Evolutionary conservation across 345 rosid species (phyloP), one percentile per base, ranked within the genome.

Genomic region (Durio zibethinus): DNA sequence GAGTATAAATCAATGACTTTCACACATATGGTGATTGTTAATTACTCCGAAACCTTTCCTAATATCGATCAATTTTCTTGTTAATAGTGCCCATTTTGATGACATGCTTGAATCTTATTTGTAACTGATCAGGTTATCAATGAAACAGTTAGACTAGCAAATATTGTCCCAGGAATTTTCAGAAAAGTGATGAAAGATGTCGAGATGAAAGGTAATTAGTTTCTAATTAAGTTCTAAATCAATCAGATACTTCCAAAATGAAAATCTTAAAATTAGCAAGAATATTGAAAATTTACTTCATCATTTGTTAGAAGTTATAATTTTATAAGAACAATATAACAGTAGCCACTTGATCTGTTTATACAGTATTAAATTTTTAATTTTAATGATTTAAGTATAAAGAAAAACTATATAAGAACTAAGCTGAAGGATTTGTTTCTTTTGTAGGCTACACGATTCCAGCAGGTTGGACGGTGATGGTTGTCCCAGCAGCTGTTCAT

Each of bases 1-100:
- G 89, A 88, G 62, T 88, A 86, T n/a, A 86, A 81, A 75, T 76
- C 80, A 10, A 83, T 88, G 89, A 85, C 72, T 64, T 84, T 83
- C 71, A 88, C 89, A 14, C 81, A 74, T 48, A 82, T 81, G 85
- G 90, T 84, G 40, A 63, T 16, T 43, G 47, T 33, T 33, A 33
- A 33, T 7, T 43, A 25, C 61, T 18, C 21, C 27, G 3, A 21
- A 57, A 57, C 29, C 9, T 21, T 29, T 33, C 36, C 36, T 33
- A 1, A 33, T 33, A 33, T 33, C 1, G 1, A 33, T 33, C 36
- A 33, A 33, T 1, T 33, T 33, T 33, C 36, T 33, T 33, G 2
- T 33, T 33, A 33, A 33, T 33, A 4, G 36, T 33, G 1, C 36
- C 36, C 36, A 33, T 33, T 33, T 33, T 33, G n/a, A n/a, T 33